Percentiles rank a stretch among this genome's conserved stretches.
phyloP scores from a whole-genome alignment of 1,284 basidiomycete species.

The Chondrostereum purpureum region DNA sequence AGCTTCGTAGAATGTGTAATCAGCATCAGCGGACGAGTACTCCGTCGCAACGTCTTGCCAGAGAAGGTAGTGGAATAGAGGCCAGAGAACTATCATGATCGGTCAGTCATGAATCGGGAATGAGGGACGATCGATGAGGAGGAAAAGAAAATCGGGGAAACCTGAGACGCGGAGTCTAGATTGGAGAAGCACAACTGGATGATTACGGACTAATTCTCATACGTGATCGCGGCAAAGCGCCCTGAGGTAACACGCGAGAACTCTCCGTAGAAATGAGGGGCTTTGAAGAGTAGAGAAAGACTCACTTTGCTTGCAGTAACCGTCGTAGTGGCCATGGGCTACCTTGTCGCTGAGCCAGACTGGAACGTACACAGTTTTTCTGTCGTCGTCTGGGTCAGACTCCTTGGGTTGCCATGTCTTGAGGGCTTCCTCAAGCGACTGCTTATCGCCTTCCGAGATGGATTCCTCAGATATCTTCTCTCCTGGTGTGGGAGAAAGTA shows the following conservation, averaged over 20 bases:
- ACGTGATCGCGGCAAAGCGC: too few relatives aligned
- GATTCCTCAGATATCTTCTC: conserved; percentile 45
- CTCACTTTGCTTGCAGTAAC: conserved; percentile 94
- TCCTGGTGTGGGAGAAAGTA: conserved; percentile 39
- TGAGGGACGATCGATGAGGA: background rate
- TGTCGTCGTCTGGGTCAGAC: conserved; percentile 49
- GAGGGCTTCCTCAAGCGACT: conserved; percentile 57
- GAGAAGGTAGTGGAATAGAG: conserved; percentile 95
- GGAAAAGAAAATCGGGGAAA: too few relatives aligned
- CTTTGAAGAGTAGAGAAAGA: conserved; percentile 6
- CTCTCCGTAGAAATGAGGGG: conserved; percentile 3
- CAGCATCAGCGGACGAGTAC: conserved; percentile 73
- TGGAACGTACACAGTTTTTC: conserved; percentile 71
- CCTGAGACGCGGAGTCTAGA: too few relatives aligned
- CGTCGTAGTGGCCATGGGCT: conserved; percentile 92
- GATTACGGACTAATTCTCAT: too few relatives aligned
- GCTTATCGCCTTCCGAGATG: conserved; percentile 54
- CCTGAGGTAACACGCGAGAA: too few relatives aligned
- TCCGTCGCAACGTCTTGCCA: conserved; percentile 92
- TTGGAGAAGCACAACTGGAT: too few relatives aligned
- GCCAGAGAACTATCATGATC: conserved; percentile 75
- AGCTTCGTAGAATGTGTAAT: conserved; percentile 81
- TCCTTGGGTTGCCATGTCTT: conserved; percentile 50
- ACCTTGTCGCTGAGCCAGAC: conserved; percentile 90
- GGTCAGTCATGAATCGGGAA: background rate